Evolutionary conservation across 2,329 filamentous ascomycete species (phyloP), one percentile per base, ranked within the genome.

Genomic region (Fusarium sterilihyphosum): DNA sequence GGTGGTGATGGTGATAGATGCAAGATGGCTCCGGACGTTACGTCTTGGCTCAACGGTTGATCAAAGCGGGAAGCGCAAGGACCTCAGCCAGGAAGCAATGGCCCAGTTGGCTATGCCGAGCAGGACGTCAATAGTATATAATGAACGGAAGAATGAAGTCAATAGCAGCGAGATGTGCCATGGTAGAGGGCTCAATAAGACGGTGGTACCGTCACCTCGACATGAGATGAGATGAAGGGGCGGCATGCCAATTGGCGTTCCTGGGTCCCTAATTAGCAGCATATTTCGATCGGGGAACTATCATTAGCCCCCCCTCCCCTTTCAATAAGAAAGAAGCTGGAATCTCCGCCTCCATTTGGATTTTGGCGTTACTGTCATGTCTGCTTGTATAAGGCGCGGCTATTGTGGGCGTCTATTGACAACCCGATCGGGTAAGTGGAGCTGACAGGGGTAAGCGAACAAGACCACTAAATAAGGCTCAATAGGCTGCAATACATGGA

Each of bases 321-420:
- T 69, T 69, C 50, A 69, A 69, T 69, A 46, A 64, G 43, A 35
- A 50, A 40, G 49, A 62, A 54, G 46, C 26, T 62, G 41, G 49
- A 56, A 71, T 71, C 47, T 66, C 58, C 65, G 60, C 47, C 46
- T 53, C 61, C 61, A 59, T 64, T 71, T 62, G 52, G 62, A 62
- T 59, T 38, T 53, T 57, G 44, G 70, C 38, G 53, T 60, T 61
- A 56, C 56, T 49, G 65, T 65, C 47, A 60, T 54, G 64, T 46
- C 40, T 49, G 49, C 31, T 57, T 67, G 54, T 74, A 74, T 74
- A 72, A 47, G 60, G 43, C 57, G 56, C 74, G 70, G 76, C 61
- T 81, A 81, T 82, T 81, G 77, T 81, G 63, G 71, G 67, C 67
- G 67, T 78, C 79, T 83, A 83, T 83, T 83, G 79, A 82, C 49